A percentile compares a stretch with the other conserved stretches of the same genome.
Conservation (phyloP, 768 basidiomycete species). For the Trametes cubensis region DNA sequence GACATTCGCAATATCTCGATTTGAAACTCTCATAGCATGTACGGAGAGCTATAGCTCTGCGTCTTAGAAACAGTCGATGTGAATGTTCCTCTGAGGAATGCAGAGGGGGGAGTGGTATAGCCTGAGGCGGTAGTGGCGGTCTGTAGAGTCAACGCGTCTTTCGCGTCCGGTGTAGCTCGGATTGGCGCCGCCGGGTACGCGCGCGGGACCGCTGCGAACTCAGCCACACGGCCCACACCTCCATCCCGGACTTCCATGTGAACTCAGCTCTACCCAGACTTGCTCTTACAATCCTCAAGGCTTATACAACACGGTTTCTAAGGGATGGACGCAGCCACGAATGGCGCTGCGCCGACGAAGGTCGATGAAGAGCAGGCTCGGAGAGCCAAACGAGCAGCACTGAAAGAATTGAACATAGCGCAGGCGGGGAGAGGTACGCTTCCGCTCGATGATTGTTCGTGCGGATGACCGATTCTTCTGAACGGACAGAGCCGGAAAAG, state of each 20-base stretch:
- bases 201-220: slow-evolving; percentile 8
- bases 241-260: slow-evolving; percentile 15
- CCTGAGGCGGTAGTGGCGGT: neutral
- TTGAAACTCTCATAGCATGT: no score
- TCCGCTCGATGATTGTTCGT: neutral
- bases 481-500: slow-evolving; percentile 63
- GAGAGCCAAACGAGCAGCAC: slow-evolving; percentile 55
- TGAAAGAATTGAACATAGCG: slow-evolving; percentile 60
- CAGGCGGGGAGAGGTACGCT: slow-evolving; percentile 50
- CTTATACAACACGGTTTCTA: neutral
- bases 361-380: slow-evolving; percentile 55
- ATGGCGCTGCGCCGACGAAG: slow-evolving; percentile 34
- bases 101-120: neutral
- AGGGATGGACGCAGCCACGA: slow-evolving; percentile 21
- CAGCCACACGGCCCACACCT: neutral
- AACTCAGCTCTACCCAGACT: neutral
- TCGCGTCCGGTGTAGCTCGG: neutral
- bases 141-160: neutral
- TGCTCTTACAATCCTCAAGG: neutral
- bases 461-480: neutral
- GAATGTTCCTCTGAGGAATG: neutral
- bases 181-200: neutral
- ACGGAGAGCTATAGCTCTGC: no score
- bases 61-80: no score
- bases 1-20: no score